These are phyloP conservation scores for Papiliotrema nemorosa DNA, from an alignment of 1,284 basidiomycete genomes.

Conservation along the genomic window DNA sequence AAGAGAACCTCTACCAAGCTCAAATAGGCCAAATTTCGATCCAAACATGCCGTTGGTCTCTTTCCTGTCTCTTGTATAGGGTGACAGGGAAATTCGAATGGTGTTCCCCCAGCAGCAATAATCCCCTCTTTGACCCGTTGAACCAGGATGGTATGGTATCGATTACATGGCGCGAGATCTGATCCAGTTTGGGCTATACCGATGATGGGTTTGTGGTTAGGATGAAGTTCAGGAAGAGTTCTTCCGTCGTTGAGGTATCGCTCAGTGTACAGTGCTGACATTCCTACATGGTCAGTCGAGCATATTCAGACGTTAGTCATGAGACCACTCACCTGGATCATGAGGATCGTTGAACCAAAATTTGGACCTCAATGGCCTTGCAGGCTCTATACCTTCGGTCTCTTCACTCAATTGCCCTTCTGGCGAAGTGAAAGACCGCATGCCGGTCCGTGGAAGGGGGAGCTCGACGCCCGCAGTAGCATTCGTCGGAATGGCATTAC, in stretches of 20 bases:
- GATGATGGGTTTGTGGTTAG: constrained; percentile 70
- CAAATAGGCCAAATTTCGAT: constrained; percentile 47
- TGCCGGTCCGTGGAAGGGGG: constrained; percentile 11
- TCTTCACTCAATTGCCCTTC: constrained; percentile 21
- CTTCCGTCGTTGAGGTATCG: constrained; percentile 45
- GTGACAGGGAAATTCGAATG: constrained; percentile 49
- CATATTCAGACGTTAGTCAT: background rate
- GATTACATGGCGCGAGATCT: constrained; percentile 45
- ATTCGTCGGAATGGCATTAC: constrained; percentile 7
- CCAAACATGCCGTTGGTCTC: constrained; percentile 45
- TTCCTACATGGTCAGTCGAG: background rate
- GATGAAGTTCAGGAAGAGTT: background rate
- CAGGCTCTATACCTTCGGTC: constrained; percentile 31
- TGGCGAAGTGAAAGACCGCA: constrained; percentile 40
- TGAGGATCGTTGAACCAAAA: constrained; percentile 40
- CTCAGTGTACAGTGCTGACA: constrained; percentile 33
- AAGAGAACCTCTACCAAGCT: constrained; percentile 45
- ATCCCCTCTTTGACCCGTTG: constrained; percentile 49
- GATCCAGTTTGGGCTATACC: constrained; percentile 62
- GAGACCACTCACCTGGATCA: constrained; percentile 26
- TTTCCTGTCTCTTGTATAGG: constrained; percentile 50
- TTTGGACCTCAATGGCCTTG: constrained; percentile 41
- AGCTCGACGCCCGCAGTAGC: constrained; percentile 10
- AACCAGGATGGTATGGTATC: constrained; percentile 44
- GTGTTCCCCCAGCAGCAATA: constrained; percentile 47